Evolutionary conservation across 1,284 basidiomycete species (phyloP).

Genomic region (Fomes fomentarius): DNA sequence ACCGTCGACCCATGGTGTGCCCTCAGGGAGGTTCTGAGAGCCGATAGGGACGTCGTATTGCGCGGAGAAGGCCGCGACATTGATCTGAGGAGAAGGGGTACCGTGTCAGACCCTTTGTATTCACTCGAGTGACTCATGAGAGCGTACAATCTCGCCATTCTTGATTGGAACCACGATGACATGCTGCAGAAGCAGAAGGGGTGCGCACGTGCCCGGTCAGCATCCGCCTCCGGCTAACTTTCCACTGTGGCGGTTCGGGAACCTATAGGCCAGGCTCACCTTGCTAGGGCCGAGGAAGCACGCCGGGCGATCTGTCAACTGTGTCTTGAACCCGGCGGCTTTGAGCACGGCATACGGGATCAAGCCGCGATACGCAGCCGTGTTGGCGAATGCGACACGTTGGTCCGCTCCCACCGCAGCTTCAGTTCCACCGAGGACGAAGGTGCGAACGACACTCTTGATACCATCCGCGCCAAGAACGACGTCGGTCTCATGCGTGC

Average conservation of each 20-base stretch:
- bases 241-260: too few relatives aligned
- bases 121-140: background rate
- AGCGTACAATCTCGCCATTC: conserved; percentile 42
- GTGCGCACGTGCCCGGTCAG: background rate
- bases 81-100: conserved; percentile 42
- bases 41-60: conserved; percentile 42
- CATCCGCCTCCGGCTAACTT: too few relatives aligned
- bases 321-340: conserved; percentile 44
- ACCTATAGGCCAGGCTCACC: too few relatives aligned
- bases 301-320: conserved; percentile 39
- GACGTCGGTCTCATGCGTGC: conserved; percentile 49
- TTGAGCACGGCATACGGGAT: conserved; percentile 42
- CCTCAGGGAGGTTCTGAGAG: conserved; percentile 38
- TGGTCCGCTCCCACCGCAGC: background rate
- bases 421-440: conserved; percentile 35
- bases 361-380: conserved; percentile 49
- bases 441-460: conserved; percentile 45
- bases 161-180: conserved; percentile 60
- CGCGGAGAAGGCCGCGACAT: conserved; percentile 54
- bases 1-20: conserved; percentile 49
- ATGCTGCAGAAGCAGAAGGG: conserved; percentile 41
- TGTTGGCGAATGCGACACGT: conserved; percentile 46
- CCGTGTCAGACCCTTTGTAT: too few relatives aligned
- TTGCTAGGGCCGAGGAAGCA: conserved; percentile 47
- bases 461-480: conserved; percentile 60